Evolutionary conservation across 2,329 filamentous ascomycete species (phyloP), one percentile per base, ranked within the genome.

Genomic region (Colletotrichum chlorophyti): DNA sequence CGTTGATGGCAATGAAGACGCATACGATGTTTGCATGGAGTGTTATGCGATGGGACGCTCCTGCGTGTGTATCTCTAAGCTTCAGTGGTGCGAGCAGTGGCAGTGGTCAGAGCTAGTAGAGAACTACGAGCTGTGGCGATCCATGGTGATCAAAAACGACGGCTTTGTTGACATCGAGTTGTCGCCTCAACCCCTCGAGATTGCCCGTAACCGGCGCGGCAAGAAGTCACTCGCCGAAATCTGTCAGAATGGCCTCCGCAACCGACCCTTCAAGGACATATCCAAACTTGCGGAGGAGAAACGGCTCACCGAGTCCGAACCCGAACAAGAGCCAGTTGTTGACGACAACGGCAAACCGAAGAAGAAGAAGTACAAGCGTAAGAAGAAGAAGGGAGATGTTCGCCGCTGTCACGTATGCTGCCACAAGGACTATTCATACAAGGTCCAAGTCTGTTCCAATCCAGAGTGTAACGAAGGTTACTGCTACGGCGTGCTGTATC

Each of bases 1-100:
- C 17, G 78, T 83, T 10, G 83, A 83, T 58, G 90, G 87, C 27
- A 85, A 83, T 14, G 89, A 92, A 53, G 91, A 98, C 68, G 91
- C 91, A 0, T 99, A 98, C 70, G 95, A 99, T 71, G 83, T 99
- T 19, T 99, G 95, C 69, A 93, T 99, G 91, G 95, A 99, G 65
- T 99, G 95, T 70, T 99, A 96, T 69, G 90, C 88, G n/a, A 96
- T 98, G 90, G 95, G 95, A 19, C 86, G 95, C 48, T 97, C 93
- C 41, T 99, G 95, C 70, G 86, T 85, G 3, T 99, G 95, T 68
- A 83, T 96, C 47, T 96, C 93, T 4, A 87, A 87, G 10, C 83
- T 97, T 10, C 86, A 85, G 60, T 99, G 94, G 93, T 92, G 91
- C 47, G 93, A 99, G 70, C 95, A 98, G 70, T 97, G 93, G 83